Percentiles rank a stretch among this genome's conserved stretches.
These are phyloP conservation scores for Rhipidocladum racemiflorum DNA, from an alignment of 176 grass and related monocot species.

Conservation along the genomic window DNA sequence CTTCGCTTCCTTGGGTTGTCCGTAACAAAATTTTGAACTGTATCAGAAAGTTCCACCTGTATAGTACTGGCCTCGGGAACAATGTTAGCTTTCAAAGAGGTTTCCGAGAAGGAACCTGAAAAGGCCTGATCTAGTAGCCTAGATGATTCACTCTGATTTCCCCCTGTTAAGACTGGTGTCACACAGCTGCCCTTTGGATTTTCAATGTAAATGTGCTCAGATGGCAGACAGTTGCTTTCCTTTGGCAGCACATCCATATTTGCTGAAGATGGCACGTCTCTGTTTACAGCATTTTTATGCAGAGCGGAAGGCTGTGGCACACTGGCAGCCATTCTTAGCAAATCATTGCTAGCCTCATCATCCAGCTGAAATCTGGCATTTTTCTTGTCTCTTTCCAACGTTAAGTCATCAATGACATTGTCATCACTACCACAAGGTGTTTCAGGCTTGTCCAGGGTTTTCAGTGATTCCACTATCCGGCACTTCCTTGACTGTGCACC, in stretches of 20 bases:
- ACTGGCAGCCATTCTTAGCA: neutral
- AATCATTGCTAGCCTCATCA: neutral
- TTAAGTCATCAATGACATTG: neutral
- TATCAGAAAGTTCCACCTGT: neutral
- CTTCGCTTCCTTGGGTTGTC: constrained; percentile 13
- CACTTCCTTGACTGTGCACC: no score
- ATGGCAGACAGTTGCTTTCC: neutral
- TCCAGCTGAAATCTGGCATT: neutral
- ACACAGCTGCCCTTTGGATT: neutral
- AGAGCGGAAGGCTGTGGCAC: neutral
- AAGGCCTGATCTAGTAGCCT: neutral
- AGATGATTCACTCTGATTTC: constrained; percentile 6
- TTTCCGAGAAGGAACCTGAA: neutral
- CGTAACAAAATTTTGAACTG: constrained; percentile 5
- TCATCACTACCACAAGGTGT: no score
- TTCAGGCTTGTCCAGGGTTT: no score
- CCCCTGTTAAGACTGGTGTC: neutral
- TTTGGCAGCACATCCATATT: neutral
- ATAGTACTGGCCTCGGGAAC: neutral
- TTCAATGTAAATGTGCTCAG: neutral
- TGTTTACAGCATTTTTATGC: neutral
- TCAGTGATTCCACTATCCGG: no score
- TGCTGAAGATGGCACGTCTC: neutral
- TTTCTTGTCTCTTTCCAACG: neutral
- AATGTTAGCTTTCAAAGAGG: neutral